phyloP scores from a whole-genome alignment of 2,329 filamentous ascomycete species.

The Exophiala sideris region DNA sequence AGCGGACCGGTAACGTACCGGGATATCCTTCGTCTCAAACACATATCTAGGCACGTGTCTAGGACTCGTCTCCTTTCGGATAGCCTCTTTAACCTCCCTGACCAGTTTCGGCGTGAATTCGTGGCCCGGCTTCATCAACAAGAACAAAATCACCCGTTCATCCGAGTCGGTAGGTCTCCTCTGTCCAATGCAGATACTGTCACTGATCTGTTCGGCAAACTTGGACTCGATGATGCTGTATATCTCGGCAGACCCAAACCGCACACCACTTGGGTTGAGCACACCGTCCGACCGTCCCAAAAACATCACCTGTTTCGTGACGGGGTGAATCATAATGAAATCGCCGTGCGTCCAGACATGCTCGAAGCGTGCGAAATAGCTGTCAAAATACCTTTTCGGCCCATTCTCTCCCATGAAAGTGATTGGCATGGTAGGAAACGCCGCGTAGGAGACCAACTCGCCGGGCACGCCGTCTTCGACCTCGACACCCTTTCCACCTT shows the following conservation, averaged over 20 bases:
- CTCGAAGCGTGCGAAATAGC: slow-evolving; percentile 31
- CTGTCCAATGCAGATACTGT: slow-evolving; percentile 79
- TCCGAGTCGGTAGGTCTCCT: slow-evolving; percentile 58
- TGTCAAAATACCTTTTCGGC: slow-evolving; percentile 53
- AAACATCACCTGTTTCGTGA: slow-evolving; percentile 63
- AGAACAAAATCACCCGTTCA: slow-evolving; percentile 58
- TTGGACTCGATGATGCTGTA: slow-evolving; percentile 73
- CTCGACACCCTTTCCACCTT: slow-evolving; percentile 40
- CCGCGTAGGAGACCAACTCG: slow-evolving; percentile 66
- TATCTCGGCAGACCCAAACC: slow-evolving; percentile 92
- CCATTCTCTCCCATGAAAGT: slow-evolving; percentile 57
- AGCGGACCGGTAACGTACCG: background rate
- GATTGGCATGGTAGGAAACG: slow-evolving; percentile 74
- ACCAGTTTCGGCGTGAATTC: slow-evolving; percentile 56
- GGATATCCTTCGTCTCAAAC: slow-evolving; percentile 70
- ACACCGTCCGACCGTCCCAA: slow-evolving; percentile 57
- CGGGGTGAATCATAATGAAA: slow-evolving; percentile 68
- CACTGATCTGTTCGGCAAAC: slow-evolving; percentile 62
- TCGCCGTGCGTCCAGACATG: slow-evolving; percentile 80
- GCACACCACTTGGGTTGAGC: slow-evolving; percentile 77
- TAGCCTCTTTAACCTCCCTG: slow-evolving; percentile 59
- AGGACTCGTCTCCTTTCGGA: slow-evolving; percentile 64
- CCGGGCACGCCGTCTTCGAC: slow-evolving; percentile 65
- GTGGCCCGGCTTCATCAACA: slow-evolving; percentile 58
- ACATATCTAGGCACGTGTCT: slow-evolving; percentile 65